A percentile compares a stretch with the other conserved stretches of the same genome.
phyloP scores from a whole-genome alignment of 2,329 filamentous ascomycete genomes.

The Aspergillus brunneoviolaceus region DNA sequence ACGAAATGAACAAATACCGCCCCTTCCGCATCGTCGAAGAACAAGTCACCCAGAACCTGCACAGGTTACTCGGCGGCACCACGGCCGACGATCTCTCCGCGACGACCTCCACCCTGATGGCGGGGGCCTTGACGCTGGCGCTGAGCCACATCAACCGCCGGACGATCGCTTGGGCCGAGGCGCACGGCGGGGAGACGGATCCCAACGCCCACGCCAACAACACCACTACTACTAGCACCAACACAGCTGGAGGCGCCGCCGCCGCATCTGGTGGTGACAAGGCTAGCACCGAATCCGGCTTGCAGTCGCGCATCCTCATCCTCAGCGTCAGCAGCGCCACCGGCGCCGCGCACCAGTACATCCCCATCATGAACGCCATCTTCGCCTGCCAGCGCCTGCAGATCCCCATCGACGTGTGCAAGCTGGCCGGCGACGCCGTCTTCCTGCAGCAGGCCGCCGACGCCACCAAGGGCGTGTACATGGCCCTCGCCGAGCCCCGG shows the following conservation, averaged over 20 bases:
- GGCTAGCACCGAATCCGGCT: constrained; percentile 14
- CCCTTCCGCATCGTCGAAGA: constrained; percentile 86
- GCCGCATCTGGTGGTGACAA: neutral
- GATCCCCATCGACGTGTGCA: constrained; percentile 89
- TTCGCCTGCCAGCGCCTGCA: constrained; percentile 87
- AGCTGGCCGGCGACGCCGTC: constrained; percentile 80
- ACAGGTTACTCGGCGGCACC: constrained; percentile 69
- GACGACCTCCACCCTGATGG: constrained; percentile 79
- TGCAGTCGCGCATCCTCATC: constrained; percentile 83
- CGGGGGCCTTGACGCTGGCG: constrained; percentile 85
- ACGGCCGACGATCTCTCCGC: constrained; percentile 57
- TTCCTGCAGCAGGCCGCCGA: constrained; percentile 90
- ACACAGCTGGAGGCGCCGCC: neutral
- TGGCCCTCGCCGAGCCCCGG: constrained; percentile 61
- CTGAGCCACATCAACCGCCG: constrained; percentile 88
- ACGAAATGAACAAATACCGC: constrained; percentile 82
- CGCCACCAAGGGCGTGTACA: constrained; percentile 68
- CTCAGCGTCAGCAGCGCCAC: constrained; percentile 88
- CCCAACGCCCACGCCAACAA: constrained; percentile 17
- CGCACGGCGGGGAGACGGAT: constrained; percentile 49
- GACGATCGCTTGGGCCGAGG: constrained; percentile 62
- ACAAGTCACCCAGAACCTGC: constrained; percentile 72
- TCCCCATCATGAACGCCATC: constrained; percentile 96
- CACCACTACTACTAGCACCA: neutral
- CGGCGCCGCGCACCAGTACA: constrained; percentile 85